Evolutionary conservation across 202 grass and related monocot genomes (phyloP), one percentile per base, ranked within the genome.

Genomic region (Sporobolus alterniflorus): DNA sequence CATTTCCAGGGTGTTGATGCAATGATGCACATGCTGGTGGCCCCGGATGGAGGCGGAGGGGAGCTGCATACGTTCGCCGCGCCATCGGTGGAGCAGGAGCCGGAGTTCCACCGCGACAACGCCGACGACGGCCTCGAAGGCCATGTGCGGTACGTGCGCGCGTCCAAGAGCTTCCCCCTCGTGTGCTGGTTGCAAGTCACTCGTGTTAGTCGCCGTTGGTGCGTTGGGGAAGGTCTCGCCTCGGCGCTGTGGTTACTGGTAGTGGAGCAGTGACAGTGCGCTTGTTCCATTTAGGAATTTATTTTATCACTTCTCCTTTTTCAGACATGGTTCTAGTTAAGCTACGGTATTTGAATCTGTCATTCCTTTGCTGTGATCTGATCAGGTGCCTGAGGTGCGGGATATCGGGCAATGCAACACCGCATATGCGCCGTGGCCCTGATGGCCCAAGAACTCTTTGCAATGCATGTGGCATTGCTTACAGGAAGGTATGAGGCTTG

Each of bases 361-460:
- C 46, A 25, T 80, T 24, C 24, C 52, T 39, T 88, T 76, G 32
- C 48, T 85, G 34, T 40, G 69, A 16, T 77, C 85, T 29, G 0
- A 57, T 86, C 82, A 96, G 93, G 83, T 96, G 93, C 52, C 54
- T 92, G 46, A 61, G 90, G 28, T 96, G 93, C 15, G 93, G 93
- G 31, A 93, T 96, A 84, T 90, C 90, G 0, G 90, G 89, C 9
- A 93, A 90, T 47, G 90, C 90, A 1, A 96, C 93, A 4, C 93
- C 90, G 3, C 88, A 92, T 85, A 96, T 96, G 93, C 90, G 93
- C n/a, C 90, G 93, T 22, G 93, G 93, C 11, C 93, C 93, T 71
- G 93, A 96, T 77, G 93, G 93, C 49, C 93, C 93, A 15, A 90
- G 93, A 83, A 96, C 93, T 82, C 93, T 96, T 71, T 96, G 93